Evolutionary conservation across 148 eudicot genomes (phyloP).

Genomic region (Hydrangea macrophylla): DNA sequence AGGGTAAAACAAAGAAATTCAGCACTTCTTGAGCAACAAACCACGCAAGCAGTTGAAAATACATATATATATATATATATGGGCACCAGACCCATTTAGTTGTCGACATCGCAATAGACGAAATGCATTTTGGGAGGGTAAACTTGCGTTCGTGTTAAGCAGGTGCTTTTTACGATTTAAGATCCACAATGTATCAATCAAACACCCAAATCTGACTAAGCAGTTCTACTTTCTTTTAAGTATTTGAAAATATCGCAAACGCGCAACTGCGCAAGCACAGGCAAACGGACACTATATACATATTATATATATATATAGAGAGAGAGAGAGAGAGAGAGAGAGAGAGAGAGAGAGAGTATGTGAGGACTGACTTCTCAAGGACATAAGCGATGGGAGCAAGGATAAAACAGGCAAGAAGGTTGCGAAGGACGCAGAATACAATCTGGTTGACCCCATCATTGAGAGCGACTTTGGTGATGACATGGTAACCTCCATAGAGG

Average conservation of each 20-base stretch:
- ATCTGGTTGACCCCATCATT: conserved; percentile 74
- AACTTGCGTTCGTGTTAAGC: no score
- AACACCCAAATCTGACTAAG: no score
- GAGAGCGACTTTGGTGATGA: conserved; percentile 77
- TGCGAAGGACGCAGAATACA: conserved; percentile 79
- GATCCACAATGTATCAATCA: no score
- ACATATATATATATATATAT: background rate
- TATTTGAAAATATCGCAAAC: no score
- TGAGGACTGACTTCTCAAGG: conserved; percentile 72
- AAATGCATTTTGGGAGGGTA: no score
- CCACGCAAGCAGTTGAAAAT: background rate
- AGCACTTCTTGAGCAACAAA: background rate
- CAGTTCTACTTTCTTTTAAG: no score
- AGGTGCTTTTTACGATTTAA: no score
- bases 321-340: background rate
- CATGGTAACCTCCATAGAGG: conserved; percentile 78
- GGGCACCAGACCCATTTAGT: no score
- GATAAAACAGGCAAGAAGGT: conserved; percentile 68
- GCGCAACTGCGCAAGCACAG: no score
- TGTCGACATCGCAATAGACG: no score
- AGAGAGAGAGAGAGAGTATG: conserved; percentile 2
- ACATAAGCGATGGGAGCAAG: conserved; percentile 87
- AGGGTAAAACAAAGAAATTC: background rate
- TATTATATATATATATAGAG: background rate
- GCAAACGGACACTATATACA: no score